phyloP scores from a whole-genome alignment of 1,284 basidiomycete genomes.

The Apiotrichum porosum region DNA sequence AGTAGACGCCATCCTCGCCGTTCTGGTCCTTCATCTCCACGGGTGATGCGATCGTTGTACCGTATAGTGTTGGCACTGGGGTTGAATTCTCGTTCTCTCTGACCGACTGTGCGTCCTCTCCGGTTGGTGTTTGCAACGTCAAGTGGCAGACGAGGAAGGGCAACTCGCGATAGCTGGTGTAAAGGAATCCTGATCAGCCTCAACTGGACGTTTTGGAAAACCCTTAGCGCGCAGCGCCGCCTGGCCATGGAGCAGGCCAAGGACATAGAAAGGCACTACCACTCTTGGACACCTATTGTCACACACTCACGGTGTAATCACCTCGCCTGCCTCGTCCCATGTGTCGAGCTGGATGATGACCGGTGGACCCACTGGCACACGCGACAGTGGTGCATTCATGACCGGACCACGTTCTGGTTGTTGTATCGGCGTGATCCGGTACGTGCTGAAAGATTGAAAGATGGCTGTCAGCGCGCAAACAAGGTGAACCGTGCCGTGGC shows the following conservation, averaged over 20 bases:
- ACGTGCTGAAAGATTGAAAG: slow-evolving; percentile 23
- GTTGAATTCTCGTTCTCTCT: slow-evolving; percentile 11
- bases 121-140: slow-evolving; percentile 52
- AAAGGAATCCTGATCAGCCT: too few relatives aligned
- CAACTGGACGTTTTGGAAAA: too few relatives aligned
- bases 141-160: slow-evolving; percentile 77
- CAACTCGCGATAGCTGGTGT: slow-evolving; percentile 65
- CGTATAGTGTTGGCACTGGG: slow-evolving; percentile 60
- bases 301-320: slow-evolving; percentile 50
- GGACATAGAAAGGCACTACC: not conserved
- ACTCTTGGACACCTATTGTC: not conserved
- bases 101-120: slow-evolving; percentile 32
- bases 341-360: slow-evolving; percentile 71
- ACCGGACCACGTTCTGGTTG: slow-evolving; percentile 72
- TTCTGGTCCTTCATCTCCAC: slow-evolving; percentile 70
- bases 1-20: slow-evolving; percentile 71
- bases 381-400: slow-evolving; percentile 69
- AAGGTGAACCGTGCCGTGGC: too few relatives aligned
- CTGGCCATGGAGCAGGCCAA: too few relatives aligned
- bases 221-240: too few relatives aligned
- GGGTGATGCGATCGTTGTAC: slow-evolving; percentile 73
- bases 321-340: slow-evolving; percentile 53
- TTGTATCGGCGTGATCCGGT: slow-evolving; percentile 57
- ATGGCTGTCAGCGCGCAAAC: not conserved
- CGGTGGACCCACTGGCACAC: slow-evolving; percentile 73